These are phyloP conservation scores for Amyloporia xantha DNA, from an alignment of 768 basidiomycete genomes.

Conservation along the genomic window DNA sequence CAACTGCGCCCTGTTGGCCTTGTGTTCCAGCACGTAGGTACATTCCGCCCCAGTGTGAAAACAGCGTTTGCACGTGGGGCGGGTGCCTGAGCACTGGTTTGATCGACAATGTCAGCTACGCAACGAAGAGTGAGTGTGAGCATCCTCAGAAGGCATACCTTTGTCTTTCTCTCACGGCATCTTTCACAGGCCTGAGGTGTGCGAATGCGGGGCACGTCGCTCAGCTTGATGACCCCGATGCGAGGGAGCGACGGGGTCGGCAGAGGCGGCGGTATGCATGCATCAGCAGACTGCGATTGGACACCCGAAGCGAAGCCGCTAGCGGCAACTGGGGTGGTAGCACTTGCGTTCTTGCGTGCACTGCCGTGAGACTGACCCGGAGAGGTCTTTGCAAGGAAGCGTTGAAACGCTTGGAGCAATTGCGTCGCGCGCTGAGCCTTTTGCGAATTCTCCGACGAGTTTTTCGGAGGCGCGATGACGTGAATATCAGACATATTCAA, in stretches of 20 bases:
- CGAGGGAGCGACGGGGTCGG: neutral
- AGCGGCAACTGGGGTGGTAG: neutral
- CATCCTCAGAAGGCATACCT: conserved; percentile 1
- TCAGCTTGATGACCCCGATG: neutral
- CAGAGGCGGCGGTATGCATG: neutral
- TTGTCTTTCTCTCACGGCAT: conserved; percentile 13
- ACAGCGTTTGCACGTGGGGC: conserved; percentile 10
- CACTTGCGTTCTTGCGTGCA: neutral
- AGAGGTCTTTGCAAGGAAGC: neutral
- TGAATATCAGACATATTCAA: neutral
- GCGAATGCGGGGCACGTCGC: neutral
- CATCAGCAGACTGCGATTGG: neutral
- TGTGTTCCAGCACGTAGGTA: conserved; percentile 11
- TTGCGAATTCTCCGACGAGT: neutral
- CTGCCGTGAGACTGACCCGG: neutral
- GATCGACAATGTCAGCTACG: no score
- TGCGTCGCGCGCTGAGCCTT: neutral
- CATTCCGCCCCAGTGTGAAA: conserved; percentile 5
- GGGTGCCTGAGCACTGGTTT: conserved; percentile 13
- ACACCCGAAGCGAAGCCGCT: neutral
- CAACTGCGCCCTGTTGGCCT: conserved; percentile 3
- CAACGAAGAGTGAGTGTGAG: no score
- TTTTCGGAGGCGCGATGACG: neutral
- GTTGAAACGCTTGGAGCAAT: neutral
- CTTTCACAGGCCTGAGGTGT: conserved; percentile 13